Conservation (phyloP, 352 stramenopile genomes). For the Pythium graminicola region DNA sequence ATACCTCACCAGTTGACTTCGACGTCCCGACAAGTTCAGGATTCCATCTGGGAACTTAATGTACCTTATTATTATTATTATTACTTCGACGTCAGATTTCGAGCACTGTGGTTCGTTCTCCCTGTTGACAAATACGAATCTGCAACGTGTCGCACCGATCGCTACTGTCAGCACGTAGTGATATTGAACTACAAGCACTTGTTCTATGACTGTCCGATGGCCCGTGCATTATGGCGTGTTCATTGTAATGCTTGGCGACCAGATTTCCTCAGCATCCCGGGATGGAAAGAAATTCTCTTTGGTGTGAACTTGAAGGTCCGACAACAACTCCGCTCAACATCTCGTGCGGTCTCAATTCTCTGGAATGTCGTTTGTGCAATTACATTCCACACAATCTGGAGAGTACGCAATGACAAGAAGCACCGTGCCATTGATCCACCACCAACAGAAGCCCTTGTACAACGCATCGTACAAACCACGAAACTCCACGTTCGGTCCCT, state of each 20-base stretch:
- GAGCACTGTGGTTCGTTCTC: neutral
- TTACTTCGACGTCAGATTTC: neutral
- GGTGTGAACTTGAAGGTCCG: neutral
- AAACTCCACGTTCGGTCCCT: too few relatives aligned
- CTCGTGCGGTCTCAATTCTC: neutral
- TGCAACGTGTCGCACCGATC: neutral
- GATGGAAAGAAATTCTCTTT: neutral
- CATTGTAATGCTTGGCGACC: neutral
- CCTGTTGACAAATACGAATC: conserved; percentile 2
- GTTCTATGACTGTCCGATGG: conserved; percentile 3
- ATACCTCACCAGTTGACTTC: too few relatives aligned
- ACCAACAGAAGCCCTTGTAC: neutral
- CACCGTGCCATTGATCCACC: neutral
- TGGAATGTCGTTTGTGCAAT: neutral
- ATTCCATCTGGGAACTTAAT: too few relatives aligned
- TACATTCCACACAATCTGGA: neutral
- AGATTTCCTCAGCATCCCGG: neutral
- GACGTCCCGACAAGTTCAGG: too few relatives aligned
- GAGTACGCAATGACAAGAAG: neutral
- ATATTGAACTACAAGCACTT: neutral
- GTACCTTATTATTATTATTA: too few relatives aligned
- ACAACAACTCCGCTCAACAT: neutral
- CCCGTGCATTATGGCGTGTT: neutral
- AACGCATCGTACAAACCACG: neutral
- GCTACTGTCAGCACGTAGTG: neutral